These are phyloP conservation scores for Silene coronaria DNA, from an alignment of 179 eudicot species.

Conservation along the genomic window DNA sequence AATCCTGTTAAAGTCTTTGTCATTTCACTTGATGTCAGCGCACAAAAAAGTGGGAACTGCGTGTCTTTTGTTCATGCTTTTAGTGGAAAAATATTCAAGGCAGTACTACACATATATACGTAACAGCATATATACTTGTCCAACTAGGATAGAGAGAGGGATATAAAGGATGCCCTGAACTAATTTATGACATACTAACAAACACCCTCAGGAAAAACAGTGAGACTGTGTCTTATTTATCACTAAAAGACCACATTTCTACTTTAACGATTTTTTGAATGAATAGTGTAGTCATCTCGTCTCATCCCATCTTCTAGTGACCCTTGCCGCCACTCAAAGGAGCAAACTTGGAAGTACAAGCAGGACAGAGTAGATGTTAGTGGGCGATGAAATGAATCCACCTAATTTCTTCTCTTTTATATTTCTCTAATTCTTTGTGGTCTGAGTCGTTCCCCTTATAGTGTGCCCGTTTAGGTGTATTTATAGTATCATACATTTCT, in stretches of 20 bases:
- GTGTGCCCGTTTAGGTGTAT: neutral
- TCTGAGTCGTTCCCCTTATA: neutral
- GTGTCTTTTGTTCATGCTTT: conserved; percentile 23
- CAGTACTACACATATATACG: neutral
- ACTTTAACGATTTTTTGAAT: conserved; percentile 16
- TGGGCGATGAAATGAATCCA: conserved; percentile 28
- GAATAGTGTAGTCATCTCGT: conserved; percentile 6
- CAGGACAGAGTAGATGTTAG: conserved; percentile 25
- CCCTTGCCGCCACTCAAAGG: conserved; percentile 27
- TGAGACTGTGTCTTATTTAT: neutral
- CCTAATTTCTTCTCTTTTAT: conserved; percentile 1
- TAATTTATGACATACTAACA: conserved; percentile 20
- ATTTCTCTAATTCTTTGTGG: neutral
- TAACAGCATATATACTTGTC: conserved; percentile 9
- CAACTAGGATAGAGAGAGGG: neutral
- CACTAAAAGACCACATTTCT: conserved; percentile 2
- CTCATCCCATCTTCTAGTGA: conserved; percentile 17
- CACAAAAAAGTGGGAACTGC: conserved; percentile 31
- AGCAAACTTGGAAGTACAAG: conserved; percentile 19
- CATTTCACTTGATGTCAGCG: conserved; percentile 28
- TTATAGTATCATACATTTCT: neutral
- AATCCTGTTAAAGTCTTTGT: conserved; percentile 5
- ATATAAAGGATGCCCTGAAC: conserved; percentile 7
- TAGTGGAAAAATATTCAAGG: conserved; percentile 11
- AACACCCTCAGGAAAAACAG: conserved; percentile 8